phyloP scores from a whole-genome alignment of 1,284 basidiomycete species.

The Marasmius tenuissimus region DNA sequence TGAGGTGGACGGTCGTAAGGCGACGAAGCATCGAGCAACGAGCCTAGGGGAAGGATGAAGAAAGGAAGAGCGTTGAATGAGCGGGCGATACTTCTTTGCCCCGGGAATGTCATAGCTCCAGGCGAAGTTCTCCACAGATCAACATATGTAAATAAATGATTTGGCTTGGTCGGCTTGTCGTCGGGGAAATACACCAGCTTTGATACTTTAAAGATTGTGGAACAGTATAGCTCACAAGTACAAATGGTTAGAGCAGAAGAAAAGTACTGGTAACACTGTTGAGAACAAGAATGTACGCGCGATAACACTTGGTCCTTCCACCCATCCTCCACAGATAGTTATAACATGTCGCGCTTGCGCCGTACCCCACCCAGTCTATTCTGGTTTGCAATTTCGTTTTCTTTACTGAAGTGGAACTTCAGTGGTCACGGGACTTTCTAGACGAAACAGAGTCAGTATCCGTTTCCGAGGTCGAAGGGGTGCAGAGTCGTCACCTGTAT shows the following conservation, averaged over 20 bases:
- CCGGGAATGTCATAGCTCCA: background rate
- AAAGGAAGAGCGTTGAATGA: background rate
- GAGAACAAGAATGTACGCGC: too few relatives aligned
- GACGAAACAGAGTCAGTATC: background rate
- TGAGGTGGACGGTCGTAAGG: background rate
- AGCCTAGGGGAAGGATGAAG: background rate
- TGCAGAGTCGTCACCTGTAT: slow-evolving; percentile 63
- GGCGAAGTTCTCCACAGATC: background rate
- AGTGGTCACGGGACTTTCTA: slow-evolving; percentile 84
- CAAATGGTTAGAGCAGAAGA: too few relatives aligned
- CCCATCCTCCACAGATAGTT: background rate
- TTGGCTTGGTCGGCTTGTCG: background rate
- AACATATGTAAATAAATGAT: background rate
- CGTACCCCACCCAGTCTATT: background rate
- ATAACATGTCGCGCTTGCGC: background rate
- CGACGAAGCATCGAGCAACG: background rate
- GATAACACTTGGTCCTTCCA: too few relatives aligned
- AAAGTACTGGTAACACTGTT: too few relatives aligned
- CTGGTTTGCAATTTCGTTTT: background rate
- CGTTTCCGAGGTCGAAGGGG: background rate
- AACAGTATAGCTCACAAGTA: too few relatives aligned
- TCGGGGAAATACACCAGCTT: background rate
- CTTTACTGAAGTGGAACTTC: slow-evolving; percentile 37
- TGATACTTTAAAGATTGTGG: background rate
- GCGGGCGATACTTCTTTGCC: too few relatives aligned